A percentile compares a stretch with the other conserved stretches of the same genome.
Conservation (phyloP, 306 rosid species). For the Prunus mongolica region DNA sequence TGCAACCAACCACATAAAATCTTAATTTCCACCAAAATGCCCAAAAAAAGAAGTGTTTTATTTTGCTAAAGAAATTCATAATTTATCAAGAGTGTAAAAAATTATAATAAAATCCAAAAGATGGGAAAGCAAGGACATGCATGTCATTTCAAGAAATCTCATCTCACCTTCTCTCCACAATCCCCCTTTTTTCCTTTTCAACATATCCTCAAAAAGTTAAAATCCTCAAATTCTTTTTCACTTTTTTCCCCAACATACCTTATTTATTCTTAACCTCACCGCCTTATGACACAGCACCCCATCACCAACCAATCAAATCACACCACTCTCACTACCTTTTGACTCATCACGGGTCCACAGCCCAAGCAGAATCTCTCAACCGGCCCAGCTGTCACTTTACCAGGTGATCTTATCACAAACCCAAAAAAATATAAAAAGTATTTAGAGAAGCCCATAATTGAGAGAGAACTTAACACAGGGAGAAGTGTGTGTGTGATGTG, state of each 20-base stretch:
- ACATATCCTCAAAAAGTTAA: constrained; percentile 21
- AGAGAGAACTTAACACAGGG: constrained; percentile 23
- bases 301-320: constrained; percentile 29
- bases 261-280: constrained; percentile 23
- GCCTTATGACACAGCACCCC: background rate
- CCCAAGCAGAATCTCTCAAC: constrained; percentile 11
- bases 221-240: background rate
- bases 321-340: background rate
- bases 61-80: background rate
- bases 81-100: background rate
- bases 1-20: background rate
- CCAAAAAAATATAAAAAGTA: constrained; percentile 17
- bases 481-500: background rate
- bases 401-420: constrained; percentile 31
- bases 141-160: constrained; percentile 23
- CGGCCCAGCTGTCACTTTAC: constrained; percentile 12
- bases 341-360: background rate
- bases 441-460: constrained; percentile 51
- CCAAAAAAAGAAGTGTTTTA: no score
- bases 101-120: background rate
- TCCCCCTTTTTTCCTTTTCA: constrained; percentile 6
- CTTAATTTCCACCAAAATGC: background rate
- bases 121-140: constrained; percentile 29
- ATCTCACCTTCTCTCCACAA: constrained; percentile 7
- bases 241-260: constrained; percentile 7